Base-by-base conservation (phyloP, 306 rosid species). In the Prunus persica region DNA sequence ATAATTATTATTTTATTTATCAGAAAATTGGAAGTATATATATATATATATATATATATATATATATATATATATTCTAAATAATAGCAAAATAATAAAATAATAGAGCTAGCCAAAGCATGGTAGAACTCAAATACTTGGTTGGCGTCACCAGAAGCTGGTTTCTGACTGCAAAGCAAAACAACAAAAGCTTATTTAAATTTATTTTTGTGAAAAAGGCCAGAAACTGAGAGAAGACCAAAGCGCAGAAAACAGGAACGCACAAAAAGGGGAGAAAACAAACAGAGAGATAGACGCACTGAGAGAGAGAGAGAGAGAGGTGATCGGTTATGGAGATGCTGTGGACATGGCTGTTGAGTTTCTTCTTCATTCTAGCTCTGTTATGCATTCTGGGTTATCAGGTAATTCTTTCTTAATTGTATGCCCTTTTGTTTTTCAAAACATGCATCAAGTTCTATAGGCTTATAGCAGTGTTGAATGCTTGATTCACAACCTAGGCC, bases 361-460 rank as follows among this genome's bases (percentile, higher is more conserved):
- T 93, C 86, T 77, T 87, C 79, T 79, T 90, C 73, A 82, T 90
- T 46, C 41, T 93, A 52, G 73, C 86, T 78, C 82, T 89, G 45
- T 74, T 89, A 10, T 82, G 84, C 71, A 15, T 88, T 41, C 69
- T 90, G 22, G 96, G 96, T 78, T 93, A 84, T 75, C 96, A 93
- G 93, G 97, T 89, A 20, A 46, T 32, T 79, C 19, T 54, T 8
- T 30, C 41, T 7, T 34, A n/a, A 25, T 60, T 25, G 19, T 3
- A 14, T 10, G 2, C 20, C 50, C 18, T 19, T 15, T n/a, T 32
- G 12, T 57, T 65, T 14, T 30, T 57, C 19, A 41, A 13, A 6
- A 7, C 14, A 6, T 5, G 20, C 19, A 34, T 16, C 28, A 58
- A 34, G 8, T 34, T 34, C 41, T 6, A 34, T 34, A 34, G 41